Evolutionary conservation across 2,329 filamentous ascomycete genomes (phyloP).

Genomic region (Ceratocystis smalleyi): DNA sequence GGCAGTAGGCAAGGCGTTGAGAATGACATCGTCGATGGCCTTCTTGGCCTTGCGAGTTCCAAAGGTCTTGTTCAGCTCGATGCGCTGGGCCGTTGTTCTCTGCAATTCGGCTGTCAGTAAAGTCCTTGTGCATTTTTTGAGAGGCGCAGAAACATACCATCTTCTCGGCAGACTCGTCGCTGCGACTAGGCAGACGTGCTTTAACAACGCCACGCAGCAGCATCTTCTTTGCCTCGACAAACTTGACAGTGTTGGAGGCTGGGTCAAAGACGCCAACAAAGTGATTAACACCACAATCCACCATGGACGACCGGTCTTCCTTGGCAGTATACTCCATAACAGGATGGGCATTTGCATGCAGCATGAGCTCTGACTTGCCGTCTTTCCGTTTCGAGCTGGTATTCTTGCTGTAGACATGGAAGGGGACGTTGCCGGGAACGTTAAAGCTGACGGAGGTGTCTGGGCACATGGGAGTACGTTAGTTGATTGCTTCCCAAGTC

Average conservation of each 20-base stretch:
- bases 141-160: slow-evolving; percentile 14
- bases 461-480: slow-evolving; percentile 17
- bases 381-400: slow-evolving; percentile 23
- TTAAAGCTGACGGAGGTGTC: slow-evolving; percentile 26
- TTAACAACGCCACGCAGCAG: slow-evolving; percentile 42
- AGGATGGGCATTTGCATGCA: slow-evolving; percentile 42
- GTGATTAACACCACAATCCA: slow-evolving; percentile 37
- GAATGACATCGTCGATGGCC: slow-evolving; percentile 49
- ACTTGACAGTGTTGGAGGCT: slow-evolving; percentile 40
- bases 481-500: background rate
- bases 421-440: slow-evolving; percentile 26
- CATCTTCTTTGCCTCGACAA: slow-evolving; percentile 51
- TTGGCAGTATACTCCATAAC: slow-evolving; percentile 45
- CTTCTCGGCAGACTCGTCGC: slow-evolving; percentile 29
- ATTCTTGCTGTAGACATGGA: slow-evolving; percentile 34
- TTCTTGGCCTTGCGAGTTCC: slow-evolving; percentile 79
- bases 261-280: slow-evolving; percentile 52
- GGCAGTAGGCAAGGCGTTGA: slow-evolving; percentile 50
- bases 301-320: slow-evolving; percentile 22
- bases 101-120: slow-evolving; percentile 23
- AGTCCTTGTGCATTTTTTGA: background rate
- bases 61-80: slow-evolving; percentile 60
- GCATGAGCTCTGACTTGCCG: slow-evolving; percentile 34
- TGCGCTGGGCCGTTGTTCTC: slow-evolving; percentile 46
- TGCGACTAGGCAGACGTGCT: slow-evolving; percentile 32